Evolutionary conservation across 1,284 basidiomycete species (phyloP), one percentile per base, ranked within the genome.

Genomic region (Fomitopsis palustris): DNA sequence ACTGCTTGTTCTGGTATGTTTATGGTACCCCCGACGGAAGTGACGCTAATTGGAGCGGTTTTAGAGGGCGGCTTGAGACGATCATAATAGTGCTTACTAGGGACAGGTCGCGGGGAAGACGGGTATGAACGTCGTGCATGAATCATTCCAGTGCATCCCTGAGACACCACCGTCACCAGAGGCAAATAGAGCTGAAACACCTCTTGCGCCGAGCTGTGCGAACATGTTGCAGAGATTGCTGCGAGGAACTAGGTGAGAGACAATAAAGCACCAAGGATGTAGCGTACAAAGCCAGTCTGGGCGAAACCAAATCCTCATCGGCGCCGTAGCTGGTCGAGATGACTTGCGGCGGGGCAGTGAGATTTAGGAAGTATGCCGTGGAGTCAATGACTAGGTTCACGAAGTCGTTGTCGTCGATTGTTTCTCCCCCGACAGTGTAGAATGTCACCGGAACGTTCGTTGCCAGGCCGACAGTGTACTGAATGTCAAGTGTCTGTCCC

Each of bases 381-480:
- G 35, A 35, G 56, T 73, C 70, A 21, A 70, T 61, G 60, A 72
- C 68, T 21, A 67, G 66, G 10, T 56, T 55, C 35, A 37, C 35
- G 19, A 68, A 61, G 17, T 65, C 64, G 38, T 65, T 67, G 17
- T 65, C 61, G 51, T 59, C 58, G 53, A 58, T 8, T 9, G 35
- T 37, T 14, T 37, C 31, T 19, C 62, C 43, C 17, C 65, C 67
- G 12, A 65, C 65, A 17, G 65, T 64, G 7, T 64, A 42, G 43
- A 63, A 63, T 17, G 38, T 70, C 21, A 63, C 61, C 42, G 65
- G 57, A 25, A 67, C 62, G 77, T 75, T 80, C 78, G 74, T 82
- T 82, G 72, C 81, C 82, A 88, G 72, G 21, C 80, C 84, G 9
- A 77, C 80, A 12, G 84, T 81, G 61, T 86, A 86, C 72, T 88